A percentile compares a stretch with the other conserved stretches of the same genome.
phyloP scores from a whole-genome alignment of 768 basidiomycete species.

The Galerina marginata region DNA sequence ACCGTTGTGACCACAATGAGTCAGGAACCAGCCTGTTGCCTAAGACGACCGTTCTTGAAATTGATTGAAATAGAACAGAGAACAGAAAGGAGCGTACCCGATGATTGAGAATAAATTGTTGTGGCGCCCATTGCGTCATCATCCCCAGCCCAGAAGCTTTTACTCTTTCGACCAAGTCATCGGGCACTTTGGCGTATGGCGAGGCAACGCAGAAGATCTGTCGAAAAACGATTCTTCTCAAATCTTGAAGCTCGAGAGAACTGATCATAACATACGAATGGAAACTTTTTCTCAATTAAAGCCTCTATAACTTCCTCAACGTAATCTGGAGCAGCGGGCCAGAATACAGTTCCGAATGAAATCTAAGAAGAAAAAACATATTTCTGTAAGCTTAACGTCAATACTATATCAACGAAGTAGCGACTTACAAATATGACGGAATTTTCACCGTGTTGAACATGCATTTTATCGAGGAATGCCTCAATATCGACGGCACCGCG shows the following conservation, averaged over 20 bases:
- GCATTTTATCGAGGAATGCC: not conserved
- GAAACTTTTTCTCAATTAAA: constrained; percentile 3
- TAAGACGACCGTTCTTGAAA: not conserved
- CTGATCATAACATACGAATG: not conserved
- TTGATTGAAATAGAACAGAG: no score
- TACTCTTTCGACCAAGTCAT: not conserved
- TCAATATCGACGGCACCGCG: not conserved
- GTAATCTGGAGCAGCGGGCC: not conserved
- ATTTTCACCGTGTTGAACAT: constrained; percentile 4
- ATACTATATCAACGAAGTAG: no score
- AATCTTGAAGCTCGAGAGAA: no score
- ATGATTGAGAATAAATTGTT: constrained; percentile 2
- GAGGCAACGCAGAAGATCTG: constrained; percentile 2
- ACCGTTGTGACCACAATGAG: not conserved
- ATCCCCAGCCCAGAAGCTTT: not conserved
- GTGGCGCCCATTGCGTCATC: not conserved
- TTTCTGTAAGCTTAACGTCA: not conserved
- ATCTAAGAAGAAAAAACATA: not conserved
- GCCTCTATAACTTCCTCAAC: constrained; percentile 6
- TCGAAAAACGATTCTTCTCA: no score
- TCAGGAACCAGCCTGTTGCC: not conserved
- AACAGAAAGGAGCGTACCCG: not conserved
- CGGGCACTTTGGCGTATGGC: not conserved
- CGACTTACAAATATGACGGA: not conserved
- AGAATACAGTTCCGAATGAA: constrained; percentile 7